Conservation (phyloP, 306 rosid species). For the Astragalus glycyphyllos region DNA sequence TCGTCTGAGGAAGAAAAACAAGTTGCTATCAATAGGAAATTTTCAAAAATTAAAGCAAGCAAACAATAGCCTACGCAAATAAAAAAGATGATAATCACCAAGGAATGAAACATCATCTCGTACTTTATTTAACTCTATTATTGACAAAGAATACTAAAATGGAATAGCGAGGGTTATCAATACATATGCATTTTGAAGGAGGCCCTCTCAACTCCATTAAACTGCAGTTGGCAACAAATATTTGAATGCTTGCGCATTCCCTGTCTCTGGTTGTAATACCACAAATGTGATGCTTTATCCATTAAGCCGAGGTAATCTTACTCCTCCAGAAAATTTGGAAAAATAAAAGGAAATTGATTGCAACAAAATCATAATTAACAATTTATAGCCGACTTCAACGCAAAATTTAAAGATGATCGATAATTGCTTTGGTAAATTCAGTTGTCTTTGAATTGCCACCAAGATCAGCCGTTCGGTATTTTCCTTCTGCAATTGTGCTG, state of each 20-base stretch:
- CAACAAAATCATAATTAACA: constrained; percentile 46
- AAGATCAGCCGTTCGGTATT: constrained; percentile 91
- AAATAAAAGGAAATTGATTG: constrained; percentile 44
- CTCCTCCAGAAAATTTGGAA: constrained; percentile 36
- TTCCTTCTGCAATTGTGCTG: constrained; percentile 86
- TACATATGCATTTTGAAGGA: constrained; percentile 37
- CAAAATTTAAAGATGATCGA: constrained; percentile 76
- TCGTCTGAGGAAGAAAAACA: not conserved
- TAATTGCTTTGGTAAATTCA: constrained; percentile 79
- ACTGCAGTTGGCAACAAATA: constrained; percentile 30
- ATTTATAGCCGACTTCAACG: constrained; percentile 40
- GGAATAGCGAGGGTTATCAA: constrained; percentile 35
- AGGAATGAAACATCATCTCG: constrained; percentile 35
- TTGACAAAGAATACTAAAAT: constrained; percentile 48
- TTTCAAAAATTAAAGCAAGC: constrained; percentile 6
- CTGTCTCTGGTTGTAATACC: constrained; percentile 39
- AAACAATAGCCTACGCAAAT: constrained; percentile 39
- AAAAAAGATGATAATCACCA: constrained; percentile 19
- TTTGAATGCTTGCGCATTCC: constrained; percentile 41
- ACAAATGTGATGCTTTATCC: constrained; percentile 39
- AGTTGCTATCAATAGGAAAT: not conserved
- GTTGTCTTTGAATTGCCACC: constrained; percentile 84
- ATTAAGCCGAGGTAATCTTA: constrained; percentile 57
- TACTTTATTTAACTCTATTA: constrained; percentile 46
- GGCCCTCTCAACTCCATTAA: not conserved